Percentiles rank a stretch among this genome's conserved stretches.
Evolutionary conservation across 257 asterid genomes (phyloP).

Genomic region (Cordia subcordata): DNA sequence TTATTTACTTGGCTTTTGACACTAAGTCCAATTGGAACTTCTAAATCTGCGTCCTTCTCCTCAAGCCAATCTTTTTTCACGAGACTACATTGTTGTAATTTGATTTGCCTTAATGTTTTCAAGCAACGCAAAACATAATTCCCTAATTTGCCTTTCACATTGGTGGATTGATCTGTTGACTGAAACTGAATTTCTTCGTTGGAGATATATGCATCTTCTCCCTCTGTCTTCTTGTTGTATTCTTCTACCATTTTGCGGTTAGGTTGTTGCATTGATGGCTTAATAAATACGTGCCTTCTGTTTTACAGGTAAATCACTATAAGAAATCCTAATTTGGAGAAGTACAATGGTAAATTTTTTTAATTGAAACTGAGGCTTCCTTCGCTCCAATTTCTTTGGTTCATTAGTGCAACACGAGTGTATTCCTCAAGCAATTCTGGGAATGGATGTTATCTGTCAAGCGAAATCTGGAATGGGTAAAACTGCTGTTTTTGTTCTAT

Average conservation of each 20-base stretch:
- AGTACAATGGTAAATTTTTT: conserved; percentile 66
- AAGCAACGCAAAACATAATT: too few relatives aligned
- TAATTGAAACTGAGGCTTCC: conserved; percentile 78
- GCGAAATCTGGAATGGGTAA: conserved; percentile 99
- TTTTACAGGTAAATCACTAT: conserved; percentile 69
- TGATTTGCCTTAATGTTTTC: too few relatives aligned
- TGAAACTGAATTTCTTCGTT: too few relatives aligned
- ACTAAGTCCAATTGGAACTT: too few relatives aligned
- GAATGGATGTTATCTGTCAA: conserved; percentile 96
- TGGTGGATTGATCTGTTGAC: too few relatives aligned
- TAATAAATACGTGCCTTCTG: not conserved
- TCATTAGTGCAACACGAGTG: conserved; percentile 97
- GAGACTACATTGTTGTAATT: too few relatives aligned
- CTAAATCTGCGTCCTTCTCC: too few relatives aligned
- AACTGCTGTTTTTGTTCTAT: conserved; percentile 88
- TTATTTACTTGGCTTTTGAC: too few relatives aligned
- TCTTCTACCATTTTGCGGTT: not conserved
- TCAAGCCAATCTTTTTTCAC: too few relatives aligned
- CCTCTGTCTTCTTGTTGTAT: too few relatives aligned
- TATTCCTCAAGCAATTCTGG: conserved; percentile 94
- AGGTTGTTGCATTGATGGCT: not conserved
- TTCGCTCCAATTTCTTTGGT: conserved; percentile 73
- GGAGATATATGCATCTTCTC: too few relatives aligned
- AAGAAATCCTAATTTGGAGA: conserved; percentile 70
- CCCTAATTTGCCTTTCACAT: too few relatives aligned